Evolutionary conservation across 2,329 filamentous ascomycete genomes (phyloP), one percentile per base, ranked within the genome.

Genomic region (Microdochium bolleyi): DNA sequence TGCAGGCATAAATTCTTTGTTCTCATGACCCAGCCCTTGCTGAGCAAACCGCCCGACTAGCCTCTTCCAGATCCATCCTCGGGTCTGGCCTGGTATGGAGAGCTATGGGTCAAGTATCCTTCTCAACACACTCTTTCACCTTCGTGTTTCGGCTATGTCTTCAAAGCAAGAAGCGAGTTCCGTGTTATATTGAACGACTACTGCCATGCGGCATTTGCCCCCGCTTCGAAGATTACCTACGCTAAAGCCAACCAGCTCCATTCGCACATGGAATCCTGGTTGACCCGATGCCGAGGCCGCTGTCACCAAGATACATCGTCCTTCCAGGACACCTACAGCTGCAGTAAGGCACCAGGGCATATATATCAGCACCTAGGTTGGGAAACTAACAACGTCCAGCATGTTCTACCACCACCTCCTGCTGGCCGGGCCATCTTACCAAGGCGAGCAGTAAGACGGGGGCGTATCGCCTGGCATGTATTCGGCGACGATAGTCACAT

Each of bases 41-140:
- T 73, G 14, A 56, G 57, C 25, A 49, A 59, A 2, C 64, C 66
- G 0, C 70, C 70, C 1, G 25, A 50, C 3, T 62, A 60, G 54
- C 58, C 55, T 2, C 54, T 73, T 1, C 70, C 68, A 9, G 60
- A 67, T 22, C 56, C 62, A 0, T 48, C 52, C 3, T 9, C 59
- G 1, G 56, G 63, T 7, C 1, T 55, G 0, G 48, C 50, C 0
- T 71, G 63, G 60, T 72, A 69, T 27, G 67, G 69, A 3, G 69
- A 73, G 49, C 56, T 69, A 3, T 67, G 62, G 61, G 53, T 72
- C 1, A 66, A 59, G 19, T 73, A 73, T 51, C 70, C 70, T 0
- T 30, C 60, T 4, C 57, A 55, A 11, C 49, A 57, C 0, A 54
- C 54, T 1, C 58, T 63, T 1, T 56, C 59, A 7, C 56, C 63